Evolutionary conservation across 768 basidiomycete species (phyloP).

Genomic region (Rhodotorula sphaerocarpa): DNA sequence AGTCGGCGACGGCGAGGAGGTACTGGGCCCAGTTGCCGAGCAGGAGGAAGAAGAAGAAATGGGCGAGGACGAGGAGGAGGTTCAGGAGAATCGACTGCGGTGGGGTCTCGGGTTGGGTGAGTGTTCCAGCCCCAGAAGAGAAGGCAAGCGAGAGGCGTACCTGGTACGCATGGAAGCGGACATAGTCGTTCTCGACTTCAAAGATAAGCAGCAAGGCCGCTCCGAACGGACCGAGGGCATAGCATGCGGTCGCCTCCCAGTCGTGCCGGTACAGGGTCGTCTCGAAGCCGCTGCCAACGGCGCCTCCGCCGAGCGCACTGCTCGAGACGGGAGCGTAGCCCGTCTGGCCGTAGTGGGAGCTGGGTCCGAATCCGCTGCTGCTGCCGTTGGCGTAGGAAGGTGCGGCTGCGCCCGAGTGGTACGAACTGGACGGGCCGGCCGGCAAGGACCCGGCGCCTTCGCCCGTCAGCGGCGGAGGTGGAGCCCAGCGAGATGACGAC

Average conservation of each 20-base stretch:
- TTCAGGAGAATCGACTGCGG: slow-evolving; percentile 33
- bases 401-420: slow-evolving; percentile 26
- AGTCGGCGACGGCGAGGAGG: slow-evolving; percentile 25
- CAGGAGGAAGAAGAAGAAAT: slow-evolving; percentile 28
- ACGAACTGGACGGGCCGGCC: slow-evolving; percentile 1
- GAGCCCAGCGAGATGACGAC: background rate
- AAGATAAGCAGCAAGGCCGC: slow-evolving; percentile 14
- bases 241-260: slow-evolving; percentile 1
- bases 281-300: slow-evolving; percentile 5
- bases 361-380: no score
- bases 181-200: slow-evolving; percentile 32
- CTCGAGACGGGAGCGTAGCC: background rate
- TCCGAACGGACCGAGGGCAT: slow-evolving; percentile 23
- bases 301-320: background rate
- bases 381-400: slow-evolving; percentile 6
- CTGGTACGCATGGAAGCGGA: slow-evolving; percentile 23
- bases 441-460: background rate
- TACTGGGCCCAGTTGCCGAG: slow-evolving; percentile 26
- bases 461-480: background rate
- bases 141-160: slow-evolving; percentile 1
- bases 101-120: background rate
- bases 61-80: slow-evolving; percentile 20
- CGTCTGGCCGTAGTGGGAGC: no score
- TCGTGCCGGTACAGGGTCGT: slow-evolving; percentile 9
- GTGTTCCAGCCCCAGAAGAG: no score